Evolutionary conservation across 2,329 filamentous ascomycete species (phyloP).

Genomic region (Colletotrichum spaethianum): DNA sequence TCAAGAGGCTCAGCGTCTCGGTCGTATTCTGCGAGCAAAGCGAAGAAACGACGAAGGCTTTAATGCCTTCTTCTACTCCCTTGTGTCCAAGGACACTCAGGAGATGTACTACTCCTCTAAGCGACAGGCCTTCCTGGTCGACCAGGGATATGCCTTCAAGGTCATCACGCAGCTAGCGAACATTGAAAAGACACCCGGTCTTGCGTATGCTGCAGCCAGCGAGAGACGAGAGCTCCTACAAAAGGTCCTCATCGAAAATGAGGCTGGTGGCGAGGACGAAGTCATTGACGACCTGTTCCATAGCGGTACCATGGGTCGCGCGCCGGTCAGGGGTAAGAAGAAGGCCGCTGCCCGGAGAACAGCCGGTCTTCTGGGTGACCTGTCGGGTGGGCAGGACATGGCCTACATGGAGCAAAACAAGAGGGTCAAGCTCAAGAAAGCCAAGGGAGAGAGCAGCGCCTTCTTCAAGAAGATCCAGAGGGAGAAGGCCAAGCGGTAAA

Average conservation of each 20-base stretch:
- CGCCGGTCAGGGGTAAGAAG: slow-evolving; percentile 54
- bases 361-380: slow-evolving; percentile 86
- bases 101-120: slow-evolving; percentile 99
- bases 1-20: slow-evolving; percentile 94
- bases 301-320: slow-evolving; percentile 59
- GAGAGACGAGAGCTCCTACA: slow-evolving; percentile 90
- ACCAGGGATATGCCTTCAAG: slow-evolving; percentile 99
- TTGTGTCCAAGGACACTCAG: slow-evolving; percentile 96
- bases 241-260: slow-evolving; percentile 90
- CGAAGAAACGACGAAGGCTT: slow-evolving; percentile 97
- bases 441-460: slow-evolving; percentile 74
- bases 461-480: slow-evolving; percentile 78
- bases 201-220: slow-evolving; percentile 83
- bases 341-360: slow-evolving; percentile 80
- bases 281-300: slow-evolving; percentile 74
- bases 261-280: slow-evolving; percentile 79
- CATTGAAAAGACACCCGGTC: slow-evolving; percentile 84
- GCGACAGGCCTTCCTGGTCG: slow-evolving; percentile 95
- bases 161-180: slow-evolving; percentile 96
- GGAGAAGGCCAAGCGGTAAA: slow-evolving; percentile 60
- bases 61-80: slow-evolving; percentile 98
- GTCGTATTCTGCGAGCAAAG: slow-evolving; percentile 94
- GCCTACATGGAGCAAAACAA: slow-evolving; percentile 92
- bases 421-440: slow-evolving; percentile 73
- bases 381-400: slow-evolving; percentile 96